phyloP scores from a whole-genome alignment of 1,284 basidiomycete genomes.

The Sporisorium sorghi region DNA sequence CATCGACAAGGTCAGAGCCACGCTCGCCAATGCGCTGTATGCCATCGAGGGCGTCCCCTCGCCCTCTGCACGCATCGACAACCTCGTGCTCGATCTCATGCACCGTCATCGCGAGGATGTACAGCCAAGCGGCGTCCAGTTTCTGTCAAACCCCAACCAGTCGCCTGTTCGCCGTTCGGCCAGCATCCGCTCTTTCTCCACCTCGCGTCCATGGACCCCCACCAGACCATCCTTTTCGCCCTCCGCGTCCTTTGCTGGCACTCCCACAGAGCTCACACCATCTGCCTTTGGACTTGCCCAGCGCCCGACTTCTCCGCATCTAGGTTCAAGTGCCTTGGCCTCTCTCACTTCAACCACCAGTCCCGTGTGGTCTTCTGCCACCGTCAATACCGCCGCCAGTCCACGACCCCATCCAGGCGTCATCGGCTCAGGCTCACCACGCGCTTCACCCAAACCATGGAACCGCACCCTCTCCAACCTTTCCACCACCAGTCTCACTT shows the following conservation, averaged over 20 bases:
- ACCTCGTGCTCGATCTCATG: slow-evolving; percentile 59
- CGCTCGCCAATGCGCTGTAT: slow-evolving; percentile 43
- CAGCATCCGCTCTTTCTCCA: slow-evolving; percentile 52
- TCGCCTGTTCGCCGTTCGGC: slow-evolving; percentile 55
- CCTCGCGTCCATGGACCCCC: slow-evolving; percentile 56
- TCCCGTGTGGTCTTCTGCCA: slow-evolving; percentile 26
- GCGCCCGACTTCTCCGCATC: slow-evolving; percentile 38
- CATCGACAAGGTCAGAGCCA: slow-evolving; percentile 58
- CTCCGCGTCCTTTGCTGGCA: slow-evolving; percentile 30
- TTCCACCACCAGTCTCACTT: slow-evolving; percentile 42
- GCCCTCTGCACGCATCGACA: slow-evolving; percentile 55
- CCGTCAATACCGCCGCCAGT: slow-evolving; percentile 22
- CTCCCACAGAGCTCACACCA: slow-evolving; percentile 19
- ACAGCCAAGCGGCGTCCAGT: slow-evolving; percentile 51
- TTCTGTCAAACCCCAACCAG: slow-evolving; percentile 33
- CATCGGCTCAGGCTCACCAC: slow-evolving; percentile 56
- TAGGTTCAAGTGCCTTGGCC: slow-evolving; percentile 36
- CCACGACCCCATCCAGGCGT: slow-evolving; percentile 52
- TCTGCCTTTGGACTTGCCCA: slow-evolving; percentile 14
- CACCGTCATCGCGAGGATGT: slow-evolving; percentile 61
- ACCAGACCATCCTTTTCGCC: slow-evolving; percentile 48
- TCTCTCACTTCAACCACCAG: slow-evolving; percentile 25
- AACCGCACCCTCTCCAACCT: slow-evolving; percentile 49
- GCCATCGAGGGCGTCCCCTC: slow-evolving; percentile 49
- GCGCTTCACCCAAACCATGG: slow-evolving; percentile 56